Percentiles rank a stretch among this genome's conserved stretches.
These are phyloP conservation scores for Pseudogymnoascus sp. DNA, from an alignment of 2,329 filamentous ascomycete genomes.

Conservation along the genomic window DNA sequence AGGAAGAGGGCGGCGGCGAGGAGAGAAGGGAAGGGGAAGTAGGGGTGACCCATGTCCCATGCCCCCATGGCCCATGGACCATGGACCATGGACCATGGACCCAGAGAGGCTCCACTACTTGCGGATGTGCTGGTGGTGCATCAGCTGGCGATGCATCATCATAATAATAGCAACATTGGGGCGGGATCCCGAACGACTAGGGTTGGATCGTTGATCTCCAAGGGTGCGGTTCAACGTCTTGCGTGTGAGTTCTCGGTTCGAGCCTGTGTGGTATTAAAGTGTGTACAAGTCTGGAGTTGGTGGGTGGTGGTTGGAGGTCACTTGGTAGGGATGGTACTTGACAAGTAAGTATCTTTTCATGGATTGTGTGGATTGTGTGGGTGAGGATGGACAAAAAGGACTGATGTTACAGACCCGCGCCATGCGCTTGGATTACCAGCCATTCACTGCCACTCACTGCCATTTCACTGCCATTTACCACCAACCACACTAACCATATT, in stretches of 20 bases:
- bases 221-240: conserved; percentile 4
- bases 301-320: not conserved
- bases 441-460: not conserved
- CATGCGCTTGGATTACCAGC: not conserved
- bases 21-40: not conserved
- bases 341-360: not conserved
- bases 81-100: no score
- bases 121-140: conserved; percentile 5
- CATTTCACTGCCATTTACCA: not conserved
- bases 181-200: conserved; percentile 1
- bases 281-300: not conserved
- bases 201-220: not conserved
- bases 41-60: not conserved
- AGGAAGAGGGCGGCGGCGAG: not conserved
- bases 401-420: not conserved
- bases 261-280: not conserved
- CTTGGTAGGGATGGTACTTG: not conserved
- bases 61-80: no score
- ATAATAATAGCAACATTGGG: conserved; percentile 2
- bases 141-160: conserved; percentile 3
- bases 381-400: not conserved
- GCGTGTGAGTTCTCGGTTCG: conserved; percentile 1
- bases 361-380: not conserved
- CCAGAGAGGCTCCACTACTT: no score
- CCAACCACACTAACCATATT: not conserved